Percentiles rank a stretch among this genome's conserved stretches.
These are phyloP conservation scores for Cytauxzoon felis DNA, from an alignment of 169 alveolate genomes.

Conservation along the genomic window DNA sequence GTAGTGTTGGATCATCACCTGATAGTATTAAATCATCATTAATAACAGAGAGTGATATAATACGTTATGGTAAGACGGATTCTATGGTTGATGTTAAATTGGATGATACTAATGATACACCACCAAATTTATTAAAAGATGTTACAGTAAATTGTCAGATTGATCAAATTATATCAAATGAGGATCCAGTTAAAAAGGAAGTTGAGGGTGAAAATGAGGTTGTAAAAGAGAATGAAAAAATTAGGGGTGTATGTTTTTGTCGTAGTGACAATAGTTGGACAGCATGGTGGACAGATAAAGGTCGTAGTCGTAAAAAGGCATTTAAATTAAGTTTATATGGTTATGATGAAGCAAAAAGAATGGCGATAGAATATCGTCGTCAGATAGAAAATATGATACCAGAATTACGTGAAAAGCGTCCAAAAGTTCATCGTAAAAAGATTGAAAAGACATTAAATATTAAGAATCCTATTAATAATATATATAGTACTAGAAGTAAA, in stretches of 20 bases:
- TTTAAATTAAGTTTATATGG: constrained; percentile 62
- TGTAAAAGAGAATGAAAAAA: constrained; percentile 24
- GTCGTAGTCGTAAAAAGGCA: constrained; percentile 62
- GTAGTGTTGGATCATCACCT: no score
- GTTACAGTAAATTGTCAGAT: constrained; percentile 34
- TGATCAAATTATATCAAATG: constrained; percentile 10
- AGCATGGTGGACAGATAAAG: constrained; percentile 69
- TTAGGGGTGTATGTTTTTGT: constrained; percentile 63
- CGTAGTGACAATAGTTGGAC: constrained; percentile 65
- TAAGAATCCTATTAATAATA: background rate
- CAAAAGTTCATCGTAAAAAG: background rate
- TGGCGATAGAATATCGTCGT: constrained; percentile 72
- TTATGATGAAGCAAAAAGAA: constrained; percentile 66
- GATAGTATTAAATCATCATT: constrained; percentile 4
- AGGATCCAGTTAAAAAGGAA: constrained; percentile 8
- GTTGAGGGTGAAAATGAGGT: constrained; percentile 7
- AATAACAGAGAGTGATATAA: constrained; percentile 12
- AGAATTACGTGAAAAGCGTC: constrained; percentile 4
- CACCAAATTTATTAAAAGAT: constrained; percentile 10
- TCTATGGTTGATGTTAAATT: background rate
- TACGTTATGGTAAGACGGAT: constrained; percentile 19
- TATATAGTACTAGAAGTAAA: background rate
- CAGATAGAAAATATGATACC: constrained; percentile 56
- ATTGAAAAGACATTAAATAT: background rate
- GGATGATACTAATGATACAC: background rate